Evolutionary conservation across 83 land plant genomes (phyloP).

Genomic region (Diphasiastrum complanatum): DNA sequence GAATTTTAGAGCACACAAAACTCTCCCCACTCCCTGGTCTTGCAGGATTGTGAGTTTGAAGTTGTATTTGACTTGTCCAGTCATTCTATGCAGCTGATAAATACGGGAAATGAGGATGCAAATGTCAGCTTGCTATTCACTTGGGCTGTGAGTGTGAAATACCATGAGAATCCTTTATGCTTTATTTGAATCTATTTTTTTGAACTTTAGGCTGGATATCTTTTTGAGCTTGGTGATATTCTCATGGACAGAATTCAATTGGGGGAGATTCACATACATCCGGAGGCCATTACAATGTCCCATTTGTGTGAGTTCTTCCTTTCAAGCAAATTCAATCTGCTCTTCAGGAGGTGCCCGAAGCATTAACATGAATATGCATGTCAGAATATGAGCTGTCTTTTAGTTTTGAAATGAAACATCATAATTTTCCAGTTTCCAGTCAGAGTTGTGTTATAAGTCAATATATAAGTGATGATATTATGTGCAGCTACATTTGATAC

Average conservation of each 20-base stretch:
- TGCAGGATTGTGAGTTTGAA: background rate
- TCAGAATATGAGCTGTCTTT: no score
- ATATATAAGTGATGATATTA: no score
- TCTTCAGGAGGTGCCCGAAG: no score
- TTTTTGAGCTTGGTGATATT: background rate
- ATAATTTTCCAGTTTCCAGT: no score
- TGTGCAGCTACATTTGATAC: no score
- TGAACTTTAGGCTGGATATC: background rate
- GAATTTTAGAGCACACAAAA: background rate
- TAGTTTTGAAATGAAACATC: no score
- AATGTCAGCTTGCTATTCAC: slow-evolving; percentile 5
- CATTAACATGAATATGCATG: no score
- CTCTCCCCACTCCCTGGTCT: background rate
- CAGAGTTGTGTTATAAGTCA: no score
- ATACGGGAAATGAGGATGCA: slow-evolving; percentile 13
- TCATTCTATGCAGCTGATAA: slow-evolving; percentile 2
- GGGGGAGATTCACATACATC: slow-evolving; percentile 5
- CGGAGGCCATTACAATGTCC: slow-evolving; percentile 6
- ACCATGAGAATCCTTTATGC: no score
- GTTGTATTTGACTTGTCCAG: background rate
- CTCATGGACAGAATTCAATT: slow-evolving; percentile 3
- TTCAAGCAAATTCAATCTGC: no score
- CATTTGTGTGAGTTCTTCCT: slow-evolving; percentile 4
- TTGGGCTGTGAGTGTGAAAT: slow-evolving; percentile 9
- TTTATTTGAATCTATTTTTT: background rate